Conservation (phyloP, 257 asterid genomes). For the Plantago major region DNA sequence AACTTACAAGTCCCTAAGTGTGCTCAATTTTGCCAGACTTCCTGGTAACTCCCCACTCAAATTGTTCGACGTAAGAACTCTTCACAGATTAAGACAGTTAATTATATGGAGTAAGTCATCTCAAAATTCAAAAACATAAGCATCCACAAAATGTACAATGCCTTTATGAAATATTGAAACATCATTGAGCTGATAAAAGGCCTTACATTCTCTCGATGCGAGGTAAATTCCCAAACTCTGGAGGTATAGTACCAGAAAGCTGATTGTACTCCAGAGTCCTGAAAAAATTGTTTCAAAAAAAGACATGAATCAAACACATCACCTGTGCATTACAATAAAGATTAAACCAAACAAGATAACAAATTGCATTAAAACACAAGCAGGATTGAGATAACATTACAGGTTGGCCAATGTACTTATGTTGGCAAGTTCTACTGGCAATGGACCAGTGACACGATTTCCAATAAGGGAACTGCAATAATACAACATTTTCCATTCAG, state of each 20-base stretch:
- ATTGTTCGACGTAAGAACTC: slow-evolving; percentile 55
- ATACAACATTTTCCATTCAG: not conserved
- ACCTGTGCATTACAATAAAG: no score
- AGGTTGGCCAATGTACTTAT: slow-evolving; percentile 33
- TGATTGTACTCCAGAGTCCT: slow-evolving; percentile 59
- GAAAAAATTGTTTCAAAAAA: not conserved
- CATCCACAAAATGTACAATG: not conserved
- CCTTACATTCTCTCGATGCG: slow-evolving; percentile 44
- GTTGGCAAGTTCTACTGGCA: slow-evolving; percentile 34
- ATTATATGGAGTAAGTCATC: not conserved
- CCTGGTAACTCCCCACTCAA: slow-evolving; percentile 55
- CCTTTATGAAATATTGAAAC: no score
- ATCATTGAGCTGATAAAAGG: not conserved
- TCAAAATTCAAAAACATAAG: not conserved
- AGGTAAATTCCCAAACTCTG: slow-evolving; percentile 52
- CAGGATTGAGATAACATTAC: slow-evolving; percentile 11
- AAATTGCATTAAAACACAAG: not conserved
- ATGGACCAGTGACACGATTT: slow-evolving; percentile 32
- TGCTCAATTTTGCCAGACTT: slow-evolving; percentile 43
- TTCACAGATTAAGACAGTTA: slow-evolving; percentile 14
- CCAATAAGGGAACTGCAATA: slow-evolving; percentile 31
- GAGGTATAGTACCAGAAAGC: slow-evolving; percentile 62
- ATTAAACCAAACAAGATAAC: no score
- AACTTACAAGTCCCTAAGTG: slow-evolving; percentile 60
- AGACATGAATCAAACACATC: no score